Conservation (phyloP, 768 basidiomycete genomes). For the Cantharellus anzutake region DNA sequence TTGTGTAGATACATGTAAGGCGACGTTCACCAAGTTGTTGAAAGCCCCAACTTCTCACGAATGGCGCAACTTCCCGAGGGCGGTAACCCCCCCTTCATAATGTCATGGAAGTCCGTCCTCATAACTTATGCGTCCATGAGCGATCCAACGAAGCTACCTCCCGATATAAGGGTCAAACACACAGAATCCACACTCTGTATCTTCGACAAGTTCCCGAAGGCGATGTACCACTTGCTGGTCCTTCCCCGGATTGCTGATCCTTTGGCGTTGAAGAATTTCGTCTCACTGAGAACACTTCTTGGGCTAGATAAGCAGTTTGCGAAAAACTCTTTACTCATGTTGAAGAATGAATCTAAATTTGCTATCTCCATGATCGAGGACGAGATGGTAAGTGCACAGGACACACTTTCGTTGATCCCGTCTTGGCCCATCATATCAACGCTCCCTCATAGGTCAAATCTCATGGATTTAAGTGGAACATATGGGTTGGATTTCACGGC, state of each 20-base stretch:
- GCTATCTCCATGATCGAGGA: conserved; percentile 36
- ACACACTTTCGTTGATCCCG: conserved; percentile 34
- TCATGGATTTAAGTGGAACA: conserved; percentile 19
- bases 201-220: conserved; percentile 63
- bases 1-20: too few relatives aligned
- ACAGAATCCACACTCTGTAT: conserved; percentile 39
- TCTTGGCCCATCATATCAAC: conserved; percentile 28
- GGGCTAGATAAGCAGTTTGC: conserved; percentile 34
- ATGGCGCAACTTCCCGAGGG: neutral
- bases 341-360: conserved; percentile 35
- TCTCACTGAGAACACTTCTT: conserved; percentile 37
- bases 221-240: conserved; percentile 74
- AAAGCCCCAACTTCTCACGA: too few relatives aligned
- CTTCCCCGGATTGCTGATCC: conserved; percentile 38
- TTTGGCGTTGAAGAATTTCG: conserved; percentile 17
- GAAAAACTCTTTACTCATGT: conserved; percentile 29
- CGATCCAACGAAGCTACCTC: conserved; percentile 34
- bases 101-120: neutral
- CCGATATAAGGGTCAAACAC: conserved; percentile 38
- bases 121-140: conserved; percentile 30
- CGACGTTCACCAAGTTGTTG: too few relatives aligned
- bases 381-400: conserved; percentile 41
- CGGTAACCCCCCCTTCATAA: neutral
- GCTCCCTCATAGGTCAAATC: conserved; percentile 5
- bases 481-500: conserved; percentile 74